Percentiles rank a stretch among this genome's conserved stretches.
Evolutionary conservation across 331 rosid genomes (phyloP).

Genomic region (Dryas integrifolia): DNA sequence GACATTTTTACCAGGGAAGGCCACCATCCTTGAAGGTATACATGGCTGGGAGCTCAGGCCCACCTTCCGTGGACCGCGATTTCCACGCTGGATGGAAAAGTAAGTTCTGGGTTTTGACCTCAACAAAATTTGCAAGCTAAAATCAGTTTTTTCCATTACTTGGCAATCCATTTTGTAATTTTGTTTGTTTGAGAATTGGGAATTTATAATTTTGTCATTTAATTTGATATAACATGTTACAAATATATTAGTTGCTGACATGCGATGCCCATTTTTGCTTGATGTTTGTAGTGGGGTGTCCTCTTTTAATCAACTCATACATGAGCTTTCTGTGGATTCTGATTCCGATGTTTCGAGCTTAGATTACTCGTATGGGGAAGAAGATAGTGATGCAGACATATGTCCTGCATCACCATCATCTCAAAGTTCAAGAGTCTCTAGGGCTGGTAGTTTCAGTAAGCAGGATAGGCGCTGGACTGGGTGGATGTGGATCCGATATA

Average conservation of each 20-base stretch:
- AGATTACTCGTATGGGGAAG: constrained; percentile 64
- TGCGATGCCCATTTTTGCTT: constrained; percentile 13
- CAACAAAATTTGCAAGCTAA: not conserved
- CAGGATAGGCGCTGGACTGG: constrained; percentile 38
- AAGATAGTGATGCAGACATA: constrained; percentile 48
- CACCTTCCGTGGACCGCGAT: constrained; percentile 86
- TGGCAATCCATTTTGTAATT: not conserved
- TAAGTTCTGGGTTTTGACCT: constrained; percentile 38
- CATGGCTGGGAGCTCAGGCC: constrained; percentile 99
- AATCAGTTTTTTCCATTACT: not conserved
- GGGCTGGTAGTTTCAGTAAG: constrained; percentile 36
- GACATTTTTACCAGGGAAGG: constrained; percentile 76
- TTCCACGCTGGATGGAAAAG: constrained; percentile 99
- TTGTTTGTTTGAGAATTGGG: not conserved
- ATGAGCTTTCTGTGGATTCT: constrained; percentile 83
- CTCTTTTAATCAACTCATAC: constrained; percentile 79
- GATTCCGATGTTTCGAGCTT: constrained; percentile 53
- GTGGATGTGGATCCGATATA: constrained; percentile 60
- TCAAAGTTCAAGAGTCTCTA: constrained; percentile 59
- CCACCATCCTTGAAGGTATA: constrained; percentile 81
- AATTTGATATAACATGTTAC: not conserved
- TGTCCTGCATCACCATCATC: constrained; percentile 57
- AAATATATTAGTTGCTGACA: not conserved
- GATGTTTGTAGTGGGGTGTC: constrained; percentile 71
- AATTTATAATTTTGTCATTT: not conserved